A percentile compares a stretch with the other conserved stretches of the same genome.
Conservation (phyloP, 805 yeast genomes). For the Starmerella bombicola region DNA sequence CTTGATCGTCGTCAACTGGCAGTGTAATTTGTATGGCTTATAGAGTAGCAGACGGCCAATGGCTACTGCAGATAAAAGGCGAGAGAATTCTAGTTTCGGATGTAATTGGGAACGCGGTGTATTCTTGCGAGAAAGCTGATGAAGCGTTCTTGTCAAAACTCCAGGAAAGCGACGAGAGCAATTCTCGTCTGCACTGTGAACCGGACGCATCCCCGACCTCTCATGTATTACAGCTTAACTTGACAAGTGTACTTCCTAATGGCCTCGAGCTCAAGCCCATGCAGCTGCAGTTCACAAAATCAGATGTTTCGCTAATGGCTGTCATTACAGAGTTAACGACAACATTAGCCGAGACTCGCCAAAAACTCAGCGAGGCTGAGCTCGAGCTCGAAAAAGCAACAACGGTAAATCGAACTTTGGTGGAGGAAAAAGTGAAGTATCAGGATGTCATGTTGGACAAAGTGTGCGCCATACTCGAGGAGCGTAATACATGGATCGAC, state of each 20-base stretch:
- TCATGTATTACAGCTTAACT: too few relatives aligned
- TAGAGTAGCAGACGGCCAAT: background rate
- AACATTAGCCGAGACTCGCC: too few relatives aligned
- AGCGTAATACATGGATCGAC: constrained; percentile 9
- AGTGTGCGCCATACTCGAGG: constrained; percentile 16
- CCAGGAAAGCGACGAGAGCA: too few relatives aligned
- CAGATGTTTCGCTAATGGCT: background rate
- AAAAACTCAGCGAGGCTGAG: background rate
- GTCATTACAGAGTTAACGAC: background rate
- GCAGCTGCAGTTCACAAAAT: background rate
- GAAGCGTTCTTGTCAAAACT: too few relatives aligned
- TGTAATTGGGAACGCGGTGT: too few relatives aligned
- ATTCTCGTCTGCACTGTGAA: too few relatives aligned
- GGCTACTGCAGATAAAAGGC: background rate
- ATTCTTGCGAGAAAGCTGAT: too few relatives aligned
- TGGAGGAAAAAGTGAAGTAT: constrained; percentile 14
- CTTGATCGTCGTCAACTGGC: too few relatives aligned
- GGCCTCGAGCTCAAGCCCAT: constrained; percentile 15
- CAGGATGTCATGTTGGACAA: constrained; percentile 12
- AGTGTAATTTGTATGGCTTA: too few relatives aligned
- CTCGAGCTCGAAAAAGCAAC: background rate
- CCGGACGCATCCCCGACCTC: too few relatives aligned
- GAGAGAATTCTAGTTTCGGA: too few relatives aligned
- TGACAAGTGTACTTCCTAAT: too few relatives aligned
- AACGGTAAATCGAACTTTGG: constrained; percentile 13